Conservation (phyloP, 306 rosid genomes). For the Coriaria nepalensis region DNA sequence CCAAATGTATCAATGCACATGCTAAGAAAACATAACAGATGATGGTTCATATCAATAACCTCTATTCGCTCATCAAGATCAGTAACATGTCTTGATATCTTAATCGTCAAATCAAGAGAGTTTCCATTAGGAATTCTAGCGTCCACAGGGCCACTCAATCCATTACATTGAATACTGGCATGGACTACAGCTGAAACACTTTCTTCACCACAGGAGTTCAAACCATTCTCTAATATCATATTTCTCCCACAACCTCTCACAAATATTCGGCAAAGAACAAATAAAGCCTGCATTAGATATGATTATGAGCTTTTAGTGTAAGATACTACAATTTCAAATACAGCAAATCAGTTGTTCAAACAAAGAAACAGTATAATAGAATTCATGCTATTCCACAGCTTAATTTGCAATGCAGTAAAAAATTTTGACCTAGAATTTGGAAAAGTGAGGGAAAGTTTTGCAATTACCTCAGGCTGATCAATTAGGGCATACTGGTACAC, state of each 20-base stretch:
- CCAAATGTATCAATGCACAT: conserved; percentile 16
- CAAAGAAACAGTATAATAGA: too few species aligned
- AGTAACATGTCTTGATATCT: conserved; percentile 12
- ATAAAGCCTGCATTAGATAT: conserved; percentile 33
- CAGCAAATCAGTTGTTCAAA: conserved; percentile 1
- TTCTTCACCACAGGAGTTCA: conserved; percentile 50
- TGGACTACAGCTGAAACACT: conserved; percentile 34
- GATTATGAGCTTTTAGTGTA: conserved; percentile 1
- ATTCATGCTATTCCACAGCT: too few species aligned
- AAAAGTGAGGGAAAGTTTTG: not conserved
- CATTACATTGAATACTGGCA: conserved; percentile 43
- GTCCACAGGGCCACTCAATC: conserved; percentile 16
- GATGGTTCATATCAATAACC: not conserved
- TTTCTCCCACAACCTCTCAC: conserved; percentile 19
- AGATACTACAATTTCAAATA: conserved; percentile 5
- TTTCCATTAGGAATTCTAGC: conserved; percentile 15
- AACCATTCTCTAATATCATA: conserved; percentile 29
- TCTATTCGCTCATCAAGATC: conserved; percentile 18
- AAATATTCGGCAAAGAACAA: conserved; percentile 53
- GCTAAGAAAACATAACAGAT: not conserved
- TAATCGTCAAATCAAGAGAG: conserved; percentile 19
- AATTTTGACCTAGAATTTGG: not conserved
- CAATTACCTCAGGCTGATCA: conserved; percentile 33
- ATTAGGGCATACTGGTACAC: conserved; percentile 43
- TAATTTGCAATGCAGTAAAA: too few species aligned